Conservation (phyloP, 2,329 filamentous ascomycete species). For the Chrysosporium keratinophilum region DNA sequence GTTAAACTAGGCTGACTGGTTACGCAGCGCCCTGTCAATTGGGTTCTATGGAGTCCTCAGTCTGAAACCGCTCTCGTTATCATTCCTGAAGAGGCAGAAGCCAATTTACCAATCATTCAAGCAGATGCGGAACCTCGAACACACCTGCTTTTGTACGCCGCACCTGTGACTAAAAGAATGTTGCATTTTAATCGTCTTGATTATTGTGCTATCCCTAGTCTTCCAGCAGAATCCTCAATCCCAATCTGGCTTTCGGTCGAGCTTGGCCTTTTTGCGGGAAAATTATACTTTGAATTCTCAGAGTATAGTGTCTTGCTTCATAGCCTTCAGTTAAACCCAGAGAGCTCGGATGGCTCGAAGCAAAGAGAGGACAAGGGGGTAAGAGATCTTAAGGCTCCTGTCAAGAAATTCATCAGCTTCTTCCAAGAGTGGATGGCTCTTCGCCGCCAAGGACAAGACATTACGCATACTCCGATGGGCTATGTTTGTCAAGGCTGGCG, state of each 20-base stretch:
- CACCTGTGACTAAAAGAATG: slow-evolving; percentile 53
- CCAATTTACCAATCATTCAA: slow-evolving; percentile 40
- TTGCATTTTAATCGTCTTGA: slow-evolving; percentile 45
- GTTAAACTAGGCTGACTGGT: not conserved
- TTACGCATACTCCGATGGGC: slow-evolving; percentile 29
- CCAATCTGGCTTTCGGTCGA: slow-evolving; percentile 50
- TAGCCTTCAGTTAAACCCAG: not conserved
- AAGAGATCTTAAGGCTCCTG: not conserved
- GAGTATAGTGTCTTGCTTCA: slow-evolving; percentile 16
- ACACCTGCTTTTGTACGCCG: slow-evolving; percentile 48
- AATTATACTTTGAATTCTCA: slow-evolving; percentile 41
- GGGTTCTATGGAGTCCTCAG: slow-evolving; percentile 48
- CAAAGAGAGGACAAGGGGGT: not conserved
- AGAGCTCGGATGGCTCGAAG: not conserved
- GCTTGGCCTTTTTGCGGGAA: slow-evolving; percentile 50
- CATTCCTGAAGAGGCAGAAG: slow-evolving; percentile 54
- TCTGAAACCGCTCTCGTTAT: slow-evolving; percentile 46
- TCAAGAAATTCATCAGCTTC: slow-evolving; percentile 20
- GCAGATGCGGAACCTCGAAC: slow-evolving; percentile 16
- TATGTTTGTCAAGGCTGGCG: slow-evolving; percentile 25
- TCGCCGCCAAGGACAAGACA: slow-evolving; percentile 28
- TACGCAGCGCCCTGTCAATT: slow-evolving; percentile 43
- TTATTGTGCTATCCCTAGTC: slow-evolving; percentile 44
- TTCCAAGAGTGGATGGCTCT: slow-evolving; percentile 27
- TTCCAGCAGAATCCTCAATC: slow-evolving; percentile 33